Base-by-base conservation (phyloP, 164 flowering plant species). In the Cinnamomum chago region DNA sequence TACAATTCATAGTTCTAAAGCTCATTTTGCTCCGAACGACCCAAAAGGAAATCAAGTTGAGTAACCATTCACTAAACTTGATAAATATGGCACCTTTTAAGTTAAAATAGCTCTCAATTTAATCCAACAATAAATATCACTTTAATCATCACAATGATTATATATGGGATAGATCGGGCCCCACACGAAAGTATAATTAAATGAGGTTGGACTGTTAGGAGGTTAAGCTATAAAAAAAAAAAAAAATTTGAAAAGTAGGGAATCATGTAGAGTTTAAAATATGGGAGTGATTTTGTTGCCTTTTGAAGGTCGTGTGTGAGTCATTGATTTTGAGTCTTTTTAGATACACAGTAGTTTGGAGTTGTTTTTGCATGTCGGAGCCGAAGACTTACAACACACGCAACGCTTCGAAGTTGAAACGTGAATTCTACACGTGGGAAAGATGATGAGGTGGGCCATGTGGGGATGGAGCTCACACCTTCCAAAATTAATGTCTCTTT, bases 311-410 rank as follows among this genome's bases (percentile, higher is more conserved):
- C 51, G 10, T 30, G 62, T 33, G 74, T 35, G 13, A 22, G 11
- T 24, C 60, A n/a, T 15, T 7, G 27, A 58, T 71, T 50, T 58
- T 71, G 58, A 71, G 22, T 18, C 15, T 23, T 7, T 23, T 40
- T 62, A 51, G 33, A 33, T 40, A 9, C 35, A 4, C 5, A 40
- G 47, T 40, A 35, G 47, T 40, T 40, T 40, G 7, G 47, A n/a
- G 74, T 40, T 4, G 68, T 68, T 50, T 33, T 40, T 58, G 75
- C 28, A 72, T 72, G 75, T 72, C 69, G 75, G 75, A 22, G 23
- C 6, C 3, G 40, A 25, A 18, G 28, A 18, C 20, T 67, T 13
- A 33, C 50, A 30, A 67, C 69, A 67, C 69, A 33, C 50, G 69
- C 69, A 67, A 67, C 1, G 69, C 69, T 25, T 18, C 2, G 28